Base-by-base conservation (phyloP, 345 rosid genomes). In the Ceriops tagal region DNA sequence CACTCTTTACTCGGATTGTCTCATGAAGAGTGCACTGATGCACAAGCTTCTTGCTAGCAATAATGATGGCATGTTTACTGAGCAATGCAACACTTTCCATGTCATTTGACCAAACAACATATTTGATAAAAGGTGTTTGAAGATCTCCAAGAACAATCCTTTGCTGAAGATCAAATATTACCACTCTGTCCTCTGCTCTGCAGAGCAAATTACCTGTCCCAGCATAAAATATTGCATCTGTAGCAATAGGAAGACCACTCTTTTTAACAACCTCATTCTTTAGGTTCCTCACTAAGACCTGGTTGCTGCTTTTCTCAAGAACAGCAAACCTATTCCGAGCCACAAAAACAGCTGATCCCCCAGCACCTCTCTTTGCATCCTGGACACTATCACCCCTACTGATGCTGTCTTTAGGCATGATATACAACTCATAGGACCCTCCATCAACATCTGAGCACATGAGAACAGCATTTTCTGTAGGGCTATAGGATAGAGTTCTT, bases 21-120 rank as follows among this genome's bases (percentile, higher is more conserved):
- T 91, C 98, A 68, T 93, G 96, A 81, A 93, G 89, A 22, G 91
- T 85, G 84, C 97, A 89, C 64, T 87, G 89, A 67, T 75, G 93
- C 67, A 85, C 92, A 68, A 93, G 95, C 78, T 83, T 89, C 78
- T 89, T 93, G 83, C 79, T 88, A 24, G 97, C 90, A 59, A 91
- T 86, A 61, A 89, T 80, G 71, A 93, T 91, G 53, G 95, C 86
- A 71, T 93, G 97, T 75, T 93, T 93, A 77, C 98, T 93, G 72
- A 93, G 97, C 79, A 93, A 79, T 53, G 98, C 98, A 79, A 89
- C 88, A 78, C 71, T 88, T 79, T 88, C 97, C 98, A 87, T 89
- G 80, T 89, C 98, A 71, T 76, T 87, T 27, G 98, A 93, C 98
- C 98, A 93, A 53, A 89, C 87, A 68, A 91, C 87, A 30, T 87